Conservation (phyloP, 192 early-diverging fungal species). For the Borealophlyctis nickersoniae region DNA sequence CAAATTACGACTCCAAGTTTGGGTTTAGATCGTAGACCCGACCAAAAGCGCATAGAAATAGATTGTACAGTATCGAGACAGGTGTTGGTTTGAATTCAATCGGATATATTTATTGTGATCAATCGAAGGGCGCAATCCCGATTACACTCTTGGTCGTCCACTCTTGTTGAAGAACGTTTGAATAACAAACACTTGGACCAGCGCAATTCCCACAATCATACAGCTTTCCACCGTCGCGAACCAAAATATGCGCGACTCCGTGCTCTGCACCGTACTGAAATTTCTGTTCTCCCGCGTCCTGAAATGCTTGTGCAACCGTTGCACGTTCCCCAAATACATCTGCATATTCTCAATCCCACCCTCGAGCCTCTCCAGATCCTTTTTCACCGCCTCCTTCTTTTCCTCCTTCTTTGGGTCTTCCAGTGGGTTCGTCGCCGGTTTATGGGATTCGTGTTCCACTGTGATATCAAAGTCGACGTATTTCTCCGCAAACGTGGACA, state of each 20-base stretch:
- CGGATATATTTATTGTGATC: too few species aligned
- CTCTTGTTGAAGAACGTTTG: conserved; percentile 77
- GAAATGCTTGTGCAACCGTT: conserved; percentile 84
- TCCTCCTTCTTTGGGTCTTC: not conserved
- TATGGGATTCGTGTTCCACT: conserved; percentile 74
- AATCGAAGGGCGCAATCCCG: too few species aligned
- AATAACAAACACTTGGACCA: conserved; percentile 92
- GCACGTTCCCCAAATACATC: conserved; percentile 65
- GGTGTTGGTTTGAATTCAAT: too few species aligned
- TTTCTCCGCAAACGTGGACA: conserved; percentile 94
- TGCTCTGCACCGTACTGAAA: conserved; percentile 83
- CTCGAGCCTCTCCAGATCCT: conserved; percentile 55
- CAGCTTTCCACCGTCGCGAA: conserved; percentile 78
- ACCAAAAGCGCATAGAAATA: too few species aligned
- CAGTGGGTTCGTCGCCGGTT: conserved; percentile 7
- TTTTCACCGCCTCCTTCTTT: conserved; percentile 30
- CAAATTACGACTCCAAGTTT: conserved; percentile 48
- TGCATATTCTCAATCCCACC: conserved; percentile 48
- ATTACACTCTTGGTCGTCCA: conserved; percentile 31
- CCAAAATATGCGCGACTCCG: conserved; percentile 84
- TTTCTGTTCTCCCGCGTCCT: conserved; percentile 88
- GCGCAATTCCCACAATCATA: conserved; percentile 78
- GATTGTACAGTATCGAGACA: too few species aligned
- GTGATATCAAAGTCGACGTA: conserved; percentile 90
- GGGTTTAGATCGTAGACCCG: not conserved